A percentile compares a stretch with the other conserved stretches of the same genome.
Conservation (phyloP, 2,329 filamentous ascomycete species). For the Phaeophleospora eucalypticola region DNA sequence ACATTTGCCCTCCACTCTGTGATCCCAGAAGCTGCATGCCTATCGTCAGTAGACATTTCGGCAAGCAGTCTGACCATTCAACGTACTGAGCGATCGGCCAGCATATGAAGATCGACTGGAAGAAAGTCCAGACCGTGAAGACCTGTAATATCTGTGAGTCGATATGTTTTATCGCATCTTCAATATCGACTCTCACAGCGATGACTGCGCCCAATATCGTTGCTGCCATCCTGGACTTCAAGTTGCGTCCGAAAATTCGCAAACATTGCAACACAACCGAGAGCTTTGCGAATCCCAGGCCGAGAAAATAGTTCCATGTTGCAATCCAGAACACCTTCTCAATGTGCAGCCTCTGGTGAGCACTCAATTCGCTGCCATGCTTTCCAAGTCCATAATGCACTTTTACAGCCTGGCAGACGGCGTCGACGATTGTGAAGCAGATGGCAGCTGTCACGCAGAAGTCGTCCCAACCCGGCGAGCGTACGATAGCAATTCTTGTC, state of each 20-base stretch:
- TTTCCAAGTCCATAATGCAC: conserved; percentile 20
- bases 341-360: conserved; percentile 8
- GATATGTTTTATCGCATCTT: not conserved
- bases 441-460: not conserved
- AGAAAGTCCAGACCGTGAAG: conserved; percentile 8
- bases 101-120: conserved; percentile 10
- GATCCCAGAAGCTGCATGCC: conserved; percentile 11
- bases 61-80: not conserved
- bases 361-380: conserved; percentile 13
- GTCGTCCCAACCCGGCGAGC: conserved; percentile 14
- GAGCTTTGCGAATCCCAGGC: conserved; percentile 18
- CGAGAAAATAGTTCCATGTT: conserved; percentile 14
- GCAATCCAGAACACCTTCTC: conserved; percentile 16
- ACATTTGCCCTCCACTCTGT: not conserved
- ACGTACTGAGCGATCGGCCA: not conserved
- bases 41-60: too few species aligned
- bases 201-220: not conserved
- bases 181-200: not conserved
- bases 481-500: conserved; percentile 12
- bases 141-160: not conserved
- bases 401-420: conserved; percentile 1
- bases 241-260: conserved; percentile 20
- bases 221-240: conserved; percentile 10
- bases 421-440: conserved; percentile 1
- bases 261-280: conserved; percentile 18